Base-by-base conservation (phyloP, 768 basidiomycete genomes). In the Filobasidium wieringae region DNA sequence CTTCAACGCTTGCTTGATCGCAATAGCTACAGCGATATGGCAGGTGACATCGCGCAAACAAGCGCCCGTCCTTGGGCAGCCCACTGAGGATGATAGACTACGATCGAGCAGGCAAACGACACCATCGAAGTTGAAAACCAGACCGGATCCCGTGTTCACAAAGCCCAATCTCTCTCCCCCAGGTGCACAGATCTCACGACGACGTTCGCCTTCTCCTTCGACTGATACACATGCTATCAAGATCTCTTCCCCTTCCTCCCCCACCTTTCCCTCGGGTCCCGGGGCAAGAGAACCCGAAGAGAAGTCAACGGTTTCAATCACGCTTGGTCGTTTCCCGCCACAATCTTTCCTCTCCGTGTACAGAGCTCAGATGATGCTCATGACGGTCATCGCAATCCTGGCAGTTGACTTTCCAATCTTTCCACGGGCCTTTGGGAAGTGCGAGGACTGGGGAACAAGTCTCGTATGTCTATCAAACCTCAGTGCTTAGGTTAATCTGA, bases 351-450 rank as follows among this genome's bases (percentile, higher is more conserved):
- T 99, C 56, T 88, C 89, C 11, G 81, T 84, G 0, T 97, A 93
- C 70, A 78, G 95, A 43, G 84, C 91, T 2, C 87, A 95, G 68
- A 92, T 96, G 91, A 85, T 97, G 80, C 76, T 95, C 19, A 82
- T 97, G 79, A 96, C 95, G 0, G 73, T 86, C 33, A 79, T 93
- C 40, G 84, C 84, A 22, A 97, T 99, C 60, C 82, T 97, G 12
- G 93, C 93, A 0, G 93, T 97, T 51, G 93, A 99, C 71, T 99
- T 99, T 66, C 83, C 82, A 0, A 80, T 92, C 26, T 99, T 96
- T 66, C 95, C 95, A 0, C 81, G 95, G 17, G 74, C 75, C 11
- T 78, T 93, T 41, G 93, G 84, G 2, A 99, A 97, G 70, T 92
- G 89, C 66, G 93, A 97, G 74, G 85, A 86, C 0, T 96, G 82